Evolutionary conservation across 169 alveolate genomes (phyloP), one percentile per base, ranked within the genome.

Genomic region (Eimeria sp.): DNA sequence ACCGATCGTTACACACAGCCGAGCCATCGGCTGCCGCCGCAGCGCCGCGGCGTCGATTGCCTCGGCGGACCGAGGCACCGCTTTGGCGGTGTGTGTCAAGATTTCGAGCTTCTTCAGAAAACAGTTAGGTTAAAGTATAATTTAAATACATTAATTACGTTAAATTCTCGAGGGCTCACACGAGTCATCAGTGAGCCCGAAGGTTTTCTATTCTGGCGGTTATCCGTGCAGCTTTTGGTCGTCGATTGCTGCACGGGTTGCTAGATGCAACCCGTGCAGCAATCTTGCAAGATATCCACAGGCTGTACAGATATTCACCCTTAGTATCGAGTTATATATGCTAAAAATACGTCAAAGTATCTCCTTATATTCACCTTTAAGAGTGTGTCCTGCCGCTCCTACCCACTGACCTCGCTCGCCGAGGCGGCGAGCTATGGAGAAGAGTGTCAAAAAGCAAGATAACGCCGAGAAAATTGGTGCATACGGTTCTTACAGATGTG

Each of bases 11-110:
- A 56, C 43, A 62, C 72, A 16, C 72, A 62, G 72, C 72, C 9
- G 72, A 33, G 43, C 85, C 52, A 37, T 23, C 85, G 58, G 68
- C 71, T 46, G 66, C 89, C 11, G 71, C 89, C 6, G 89, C 46
- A n/a, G 2, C 18, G 85, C 10, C 10, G n/a, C n/a, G n/a, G n/a
- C n/a, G n/a, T 14, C 10, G 43, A 20, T 18, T 40, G 58, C 13
- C 64, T 52, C n/a, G 40, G n/a, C 30, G 20, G 43, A 46, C 46
- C 85, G 60, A 14, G 10, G 60, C 20, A 23, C n/a, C 58, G 30
- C 56, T 18, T 6, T 23, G 56, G 30, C n/a, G 33, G n/a, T 46
- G 85, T 46, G 56, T 74, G 58, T 6, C 30, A 11, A 14, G 40
- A 6, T 40, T 74, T 37, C 37, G n/a, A 13, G 14, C 6, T 6